These are phyloP conservation scores for Miamiensis avidus DNA, from an alignment of 169 alveolate genomes.

Conservation along the genomic window DNA sequence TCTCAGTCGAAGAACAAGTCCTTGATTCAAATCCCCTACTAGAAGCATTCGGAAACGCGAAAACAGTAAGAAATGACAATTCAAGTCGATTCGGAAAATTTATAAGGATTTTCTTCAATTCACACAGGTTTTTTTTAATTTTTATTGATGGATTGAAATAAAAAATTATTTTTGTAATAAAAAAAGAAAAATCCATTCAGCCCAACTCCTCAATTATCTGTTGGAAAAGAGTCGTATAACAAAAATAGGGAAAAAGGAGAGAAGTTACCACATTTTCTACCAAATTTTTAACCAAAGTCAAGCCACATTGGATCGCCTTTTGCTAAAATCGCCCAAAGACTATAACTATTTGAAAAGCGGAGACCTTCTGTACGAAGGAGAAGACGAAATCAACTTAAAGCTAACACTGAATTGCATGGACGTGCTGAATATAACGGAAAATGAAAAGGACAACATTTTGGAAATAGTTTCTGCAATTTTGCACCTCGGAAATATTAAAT, in stretches of 20 bases:
- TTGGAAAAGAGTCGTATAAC: conserved; percentile 64
- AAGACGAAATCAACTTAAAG: conserved; percentile 92
- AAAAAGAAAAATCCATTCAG: conserved; percentile 5
- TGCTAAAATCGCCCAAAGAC: conserved; percentile 42
- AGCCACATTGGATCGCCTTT: conserved; percentile 28
- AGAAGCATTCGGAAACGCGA: conserved; percentile 99
- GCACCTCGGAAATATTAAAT: conserved; percentile 3
- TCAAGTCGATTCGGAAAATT: conserved; percentile 98
- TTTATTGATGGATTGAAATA: no score
- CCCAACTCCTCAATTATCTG: conserved; percentile 57
- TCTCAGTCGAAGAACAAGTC: conserved; percentile 90
- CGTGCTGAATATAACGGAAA: conserved; percentile 85
- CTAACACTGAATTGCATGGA: conserved; percentile 91
- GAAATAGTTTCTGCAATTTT: conserved; percentile 32
- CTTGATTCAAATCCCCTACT: conserved; percentile 97
- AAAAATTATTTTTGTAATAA: neutral
- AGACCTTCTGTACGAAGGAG: conserved; percentile 76
- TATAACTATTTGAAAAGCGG: conserved; percentile 73
- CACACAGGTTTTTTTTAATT: neutral
- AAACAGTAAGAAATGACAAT: conserved; percentile 97
- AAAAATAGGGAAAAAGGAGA: conserved; percentile 49
- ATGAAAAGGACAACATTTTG: conserved; percentile 86
- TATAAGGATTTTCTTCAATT: conserved; percentile 90
- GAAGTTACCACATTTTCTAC: conserved; percentile 68
- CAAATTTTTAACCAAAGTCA: conserved; percentile 36